These are phyloP conservation scores for Mrakia gelida DNA, from an alignment of 768 basidiomycete species.

Conservation along the genomic window DNA sequence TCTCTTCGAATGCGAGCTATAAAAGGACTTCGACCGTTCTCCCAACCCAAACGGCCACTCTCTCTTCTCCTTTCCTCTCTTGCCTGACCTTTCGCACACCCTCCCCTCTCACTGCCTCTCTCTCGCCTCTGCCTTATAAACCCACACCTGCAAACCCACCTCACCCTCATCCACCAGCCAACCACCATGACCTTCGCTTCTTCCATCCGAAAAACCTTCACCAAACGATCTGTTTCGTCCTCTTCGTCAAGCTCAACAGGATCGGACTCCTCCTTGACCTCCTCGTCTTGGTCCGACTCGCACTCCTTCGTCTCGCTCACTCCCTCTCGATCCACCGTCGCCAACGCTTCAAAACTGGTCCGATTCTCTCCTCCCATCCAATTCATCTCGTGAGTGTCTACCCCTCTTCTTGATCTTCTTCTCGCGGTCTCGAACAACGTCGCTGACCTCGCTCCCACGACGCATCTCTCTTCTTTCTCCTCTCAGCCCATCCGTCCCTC, in stretches of 20 bases:
- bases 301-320: not conserved
- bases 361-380: too few relatives aligned
- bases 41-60: too few relatives aligned
- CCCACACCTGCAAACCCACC: not conserved
- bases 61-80: too few relatives aligned
- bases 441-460: too few relatives aligned
- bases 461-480: not conserved
- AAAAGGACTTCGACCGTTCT: too few relatives aligned
- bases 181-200: not conserved
- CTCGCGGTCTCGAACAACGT: not conserved
- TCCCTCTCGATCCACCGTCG: not conserved
- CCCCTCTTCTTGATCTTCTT: not conserved
- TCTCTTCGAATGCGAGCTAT: too few relatives aligned
- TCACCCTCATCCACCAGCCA: not conserved
- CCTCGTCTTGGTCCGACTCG: not conserved
- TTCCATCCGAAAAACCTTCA: not conserved
- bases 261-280: not conserved
- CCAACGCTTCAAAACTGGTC: not conserved
- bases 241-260: not conserved
- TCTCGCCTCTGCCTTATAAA: not conserved
- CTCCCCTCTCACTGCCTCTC: too few relatives aligned
- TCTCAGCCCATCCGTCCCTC: not conserved
- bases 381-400: not conserved
- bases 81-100: too few relatives aligned
- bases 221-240: not conserved